Percentiles rank a stretch among this genome's conserved stretches.
These are phyloP conservation scores for Scedosporium boydii DNA, from an alignment of 2,329 filamentous ascomycete species.

Conservation along the genomic window DNA sequence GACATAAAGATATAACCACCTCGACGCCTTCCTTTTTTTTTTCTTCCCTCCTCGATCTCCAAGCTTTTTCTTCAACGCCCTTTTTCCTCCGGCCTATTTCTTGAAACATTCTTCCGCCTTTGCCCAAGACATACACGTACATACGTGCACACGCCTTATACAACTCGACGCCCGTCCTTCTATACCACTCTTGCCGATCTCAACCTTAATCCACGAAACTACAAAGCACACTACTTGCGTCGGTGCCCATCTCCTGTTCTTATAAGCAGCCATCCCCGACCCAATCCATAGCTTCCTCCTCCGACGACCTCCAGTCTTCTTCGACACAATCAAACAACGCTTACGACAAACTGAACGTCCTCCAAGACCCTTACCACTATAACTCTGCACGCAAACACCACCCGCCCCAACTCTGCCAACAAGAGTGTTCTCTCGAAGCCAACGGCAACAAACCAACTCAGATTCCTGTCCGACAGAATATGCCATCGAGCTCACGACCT, in stretches of 20 bases:
- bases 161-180: not conserved
- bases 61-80: not conserved
- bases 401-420: not conserved
- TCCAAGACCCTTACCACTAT: not conserved
- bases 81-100: not conserved
- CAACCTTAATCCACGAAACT: conserved; percentile 1
- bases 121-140: not conserved
- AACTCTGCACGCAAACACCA: not conserved
- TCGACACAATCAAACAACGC: not conserved
- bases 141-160: not conserved
- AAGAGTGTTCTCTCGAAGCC: not conserved
- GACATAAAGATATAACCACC: not conserved
- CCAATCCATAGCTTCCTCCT: not conserved
- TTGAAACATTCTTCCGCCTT: not conserved
- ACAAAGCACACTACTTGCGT: not conserved
- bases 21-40: not conserved
- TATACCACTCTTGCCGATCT: conserved; percentile 1
- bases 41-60: not conserved
- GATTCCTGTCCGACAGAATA: not conserved
- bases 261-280: not conserved
- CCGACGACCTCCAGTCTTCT: not conserved
- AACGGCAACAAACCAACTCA: not conserved
- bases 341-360: not conserved
- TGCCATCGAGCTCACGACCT: conserved; percentile 4
- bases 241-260: not conserved